Base-by-base conservation (phyloP, 495 filamentous ascomycete genomes). In the Immersiella caudata region DNA sequence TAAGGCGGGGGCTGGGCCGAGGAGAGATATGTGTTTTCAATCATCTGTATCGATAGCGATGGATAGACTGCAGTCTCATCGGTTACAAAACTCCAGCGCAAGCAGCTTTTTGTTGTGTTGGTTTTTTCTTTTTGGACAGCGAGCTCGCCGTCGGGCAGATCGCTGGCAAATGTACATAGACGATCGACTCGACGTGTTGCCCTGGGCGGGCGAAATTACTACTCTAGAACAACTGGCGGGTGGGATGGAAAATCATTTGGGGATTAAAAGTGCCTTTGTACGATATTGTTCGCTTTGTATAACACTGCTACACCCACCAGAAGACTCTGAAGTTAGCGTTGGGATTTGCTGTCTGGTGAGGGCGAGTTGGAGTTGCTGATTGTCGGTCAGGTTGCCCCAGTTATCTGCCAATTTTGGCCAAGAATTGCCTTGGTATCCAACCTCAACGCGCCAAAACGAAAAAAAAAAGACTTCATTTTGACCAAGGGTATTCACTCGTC, bases 61-160 rank as follows among this genome's bases (percentile, higher is more conserved):
- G 62, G 49, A 35, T 35, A 64, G 27, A 64, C 25, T 21, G 22
- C 26, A 25, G n/a, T 50, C 18, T 24, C 33, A 4, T 25, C 40
- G n/a, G 22, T 49, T n/a, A 51, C 29, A 24, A 60, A 36, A 60
- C 58, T 21, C 11, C 11, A 51, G 24, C 59, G 59, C 59, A 20
- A 63, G 36, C 59, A 52, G 60, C 60, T 22, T 26, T n/a, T 52
- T 63, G 26, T 51, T 63, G 59, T 61, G 16, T 58, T 58, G 55
- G 29, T 29, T 60, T n/a, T 60, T 27, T 60, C 57, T n/a, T 60
- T 29, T 7, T 18, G 59, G 16, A 61, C 35, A 40, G 33, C 29
- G 21, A 36, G 27, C 21, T 61, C n/a, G 12, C 22, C 35, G 6
- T 22, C 27, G 59, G 26, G 2, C 9, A 26, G 21, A 35, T 61